A percentile compares a stretch with the other conserved stretches of the same genome.
Evolutionary conservation across 2,329 filamentous ascomycete species (phyloP).

Genomic region (Colletotrichum sp.): DNA sequence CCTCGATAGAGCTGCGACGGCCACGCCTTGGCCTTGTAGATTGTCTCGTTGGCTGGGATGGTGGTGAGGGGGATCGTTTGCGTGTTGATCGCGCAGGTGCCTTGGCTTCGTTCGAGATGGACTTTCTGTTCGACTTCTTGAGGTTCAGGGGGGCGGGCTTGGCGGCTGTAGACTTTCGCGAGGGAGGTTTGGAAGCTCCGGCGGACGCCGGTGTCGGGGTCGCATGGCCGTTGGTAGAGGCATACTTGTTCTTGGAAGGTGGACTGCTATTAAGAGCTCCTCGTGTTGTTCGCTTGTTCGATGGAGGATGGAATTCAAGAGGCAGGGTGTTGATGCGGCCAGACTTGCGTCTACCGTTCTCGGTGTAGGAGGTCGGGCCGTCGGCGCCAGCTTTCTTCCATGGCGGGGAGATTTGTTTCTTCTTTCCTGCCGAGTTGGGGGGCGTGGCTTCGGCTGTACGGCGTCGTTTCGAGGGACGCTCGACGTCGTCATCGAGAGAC

Average conservation of each 20-base stretch:
- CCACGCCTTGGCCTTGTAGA: constrained; percentile 49
- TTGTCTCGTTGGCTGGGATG: constrained; percentile 40
- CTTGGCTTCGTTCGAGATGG: constrained; percentile 32
- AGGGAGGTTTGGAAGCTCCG: constrained; percentile 28
- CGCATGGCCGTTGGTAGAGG: constrained; percentile 31
- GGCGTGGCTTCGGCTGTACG: constrained; percentile 58
- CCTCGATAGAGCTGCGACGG: constrained; percentile 40
- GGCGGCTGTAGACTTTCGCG: constrained; percentile 23
- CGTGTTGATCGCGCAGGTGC: constrained; percentile 37
- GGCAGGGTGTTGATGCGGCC: constrained; percentile 66
- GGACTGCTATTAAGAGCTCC: constrained; percentile 42
- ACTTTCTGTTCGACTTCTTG: constrained; percentile 34
- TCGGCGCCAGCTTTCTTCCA: constrained; percentile 90
- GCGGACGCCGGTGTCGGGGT: constrained; percentile 31
- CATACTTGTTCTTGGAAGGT: constrained; percentile 30
- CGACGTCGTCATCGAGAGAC: constrained; percentile 34
- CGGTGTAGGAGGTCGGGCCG: constrained; percentile 84
- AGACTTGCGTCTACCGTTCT: constrained; percentile 73
- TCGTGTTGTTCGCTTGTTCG: constrained; percentile 58
- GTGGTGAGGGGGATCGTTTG: constrained; percentile 46
- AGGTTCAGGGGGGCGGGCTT: constrained; percentile 17
- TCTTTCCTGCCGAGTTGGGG: constrained; percentile 38
- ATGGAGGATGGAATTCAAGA: constrained; percentile 54
- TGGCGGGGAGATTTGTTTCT: constrained; percentile 76
- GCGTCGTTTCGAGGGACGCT: constrained; percentile 68